Evolutionary conservation across 2,329 filamentous ascomycete genomes (phyloP).

Genomic region (Pyrenophora seminiperda): DNA sequence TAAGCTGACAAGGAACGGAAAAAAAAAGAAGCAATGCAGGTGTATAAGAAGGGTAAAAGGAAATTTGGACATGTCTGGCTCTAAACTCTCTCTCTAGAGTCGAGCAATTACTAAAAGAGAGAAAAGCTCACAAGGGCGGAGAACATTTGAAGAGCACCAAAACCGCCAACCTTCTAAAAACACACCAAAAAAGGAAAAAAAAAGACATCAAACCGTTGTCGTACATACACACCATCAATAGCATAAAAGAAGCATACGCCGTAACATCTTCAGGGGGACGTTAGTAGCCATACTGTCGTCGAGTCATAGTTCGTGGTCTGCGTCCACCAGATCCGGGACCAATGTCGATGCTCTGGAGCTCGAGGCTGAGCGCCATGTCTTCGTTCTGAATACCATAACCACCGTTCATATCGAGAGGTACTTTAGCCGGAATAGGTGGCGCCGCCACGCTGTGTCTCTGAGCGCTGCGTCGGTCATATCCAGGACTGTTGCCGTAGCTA

Average conservation of each 20-base stretch:
- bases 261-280: not conserved
- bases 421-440: slow-evolving; percentile 72
- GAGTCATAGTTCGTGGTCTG: slow-evolving; percentile 17
- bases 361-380: slow-evolving; percentile 67
- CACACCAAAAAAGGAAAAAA: not conserved
- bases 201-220: slow-evolving; percentile 1
- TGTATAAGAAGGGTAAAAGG: not conserved
- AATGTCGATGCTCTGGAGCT: slow-evolving; percentile 64
- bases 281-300: slow-evolving; percentile 23
- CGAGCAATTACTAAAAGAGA: slow-evolving; percentile 2
- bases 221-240: slow-evolving; percentile 8
- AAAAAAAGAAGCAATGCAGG: not conserved
- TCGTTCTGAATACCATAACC: slow-evolving; percentile 12
- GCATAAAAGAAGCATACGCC: not conserved
- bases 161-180: no score
- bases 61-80: slow-evolving; percentile 11
- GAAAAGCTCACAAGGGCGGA: not conserved
- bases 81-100: not conserved
- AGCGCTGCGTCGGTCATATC: slow-evolving; percentile 34
- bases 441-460: slow-evolving; percentile 29
- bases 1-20: not conserved
- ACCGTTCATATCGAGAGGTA: slow-evolving; percentile 56
- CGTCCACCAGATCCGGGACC: slow-evolving; percentile 40
- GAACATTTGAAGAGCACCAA: no score
- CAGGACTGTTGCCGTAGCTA: slow-evolving; percentile 38